Base-by-base conservation (phyloP, 2,329 filamentous ascomycete genomes). In the Apiospora saccharicola region DNA sequence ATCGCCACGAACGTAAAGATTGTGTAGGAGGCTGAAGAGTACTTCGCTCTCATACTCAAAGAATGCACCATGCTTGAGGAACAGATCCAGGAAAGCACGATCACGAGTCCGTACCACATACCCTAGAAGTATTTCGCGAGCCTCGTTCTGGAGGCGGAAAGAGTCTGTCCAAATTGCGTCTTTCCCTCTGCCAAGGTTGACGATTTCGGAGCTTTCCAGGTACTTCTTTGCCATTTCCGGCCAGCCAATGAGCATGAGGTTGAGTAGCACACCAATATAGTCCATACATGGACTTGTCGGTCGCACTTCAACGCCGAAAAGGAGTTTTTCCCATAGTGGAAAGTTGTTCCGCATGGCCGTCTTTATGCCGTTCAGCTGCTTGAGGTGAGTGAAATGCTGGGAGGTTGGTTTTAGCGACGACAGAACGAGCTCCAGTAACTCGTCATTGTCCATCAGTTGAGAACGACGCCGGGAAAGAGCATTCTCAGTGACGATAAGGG, bases 21-120 rank as follows among this genome's bases (percentile, higher is more conserved):
- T 57, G 16, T 68, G 16, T 41, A 77, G 73, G 13, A 73, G 73
- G 16, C 68, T 30, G 47, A 72, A 75, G 43, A 77, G 69, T 13
- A 77, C 75, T 10, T 73, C 68, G 16, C 71, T 69, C 24, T 77
- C 76, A 19, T 70, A 14, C 4, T 49, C 26, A 49, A 76, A 75
- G 37, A 64, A 72, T 4, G 74, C 76, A 7, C 74, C 75, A 8
- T 64, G 22, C 1, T 10, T 12, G 34, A 13, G n/a, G 57, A 64
- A 64, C 8, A 64, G 19, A 10, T 64, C 19, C 3, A 64, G 34
- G n/a, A 64, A 64, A 5, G 10, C 34, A 22, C 57, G 7, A 24
- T 64, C 19, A 64, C 57, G 57, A n/a, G 57, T 64, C 22, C 57
- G 57, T 22, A 64, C 34, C 5, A 64, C 57, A 64, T 64, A 13